Evolutionary conservation across 176 grass and related monocot genomes (phyloP), one percentile per base, ranked within the genome.

Genomic region (Canna indica): DNA sequence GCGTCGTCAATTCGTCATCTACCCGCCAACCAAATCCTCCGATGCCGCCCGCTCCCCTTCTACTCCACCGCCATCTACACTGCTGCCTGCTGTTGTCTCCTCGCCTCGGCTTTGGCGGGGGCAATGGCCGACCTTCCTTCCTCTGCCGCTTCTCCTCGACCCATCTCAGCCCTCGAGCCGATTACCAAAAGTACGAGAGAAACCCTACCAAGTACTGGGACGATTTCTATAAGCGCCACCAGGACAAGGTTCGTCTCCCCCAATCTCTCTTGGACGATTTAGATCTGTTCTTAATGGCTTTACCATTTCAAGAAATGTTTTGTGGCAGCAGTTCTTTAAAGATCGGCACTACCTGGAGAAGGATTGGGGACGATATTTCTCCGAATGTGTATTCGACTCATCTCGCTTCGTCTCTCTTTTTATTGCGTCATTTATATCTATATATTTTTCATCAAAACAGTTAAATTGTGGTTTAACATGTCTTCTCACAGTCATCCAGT

Each of bases 291-390:
- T 76, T 36, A 32, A 13, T 50, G 10, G 12, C 47, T 30, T 18
- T 36, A 8, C 11, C 7, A 26, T 38, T 73, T 38, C 4, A 18
- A 9, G 5, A 46, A 36, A 1, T 30, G 26, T 27, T 64, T 47
- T 34, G 27, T 59, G 18, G 42, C 2, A 33, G 2, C 38, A 66
- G 73, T 76, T 76, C 59, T 76, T 76, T 48, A 76, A 66, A 45
- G 73, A 76, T 66, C 59, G 73, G 42, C 73, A 76, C 31, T 76
- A 76, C 59, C 29, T 76, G 73, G 73, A 66, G 60, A 76, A 76
- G 11, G 73, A 66, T 50, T 76, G 73, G 73, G 60, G 73, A 24
- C 58, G 28, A 22, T 64, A 50, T 46, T 65, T 75, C 59, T 64
- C 42, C 12, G 73, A 31, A 59, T 62, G 57, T 63, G 56, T 20